These are phyloP conservation scores for Vanrija pseudolonga DNA, from an alignment of 1,284 basidiomycete species.

Conservation along the genomic window DNA sequence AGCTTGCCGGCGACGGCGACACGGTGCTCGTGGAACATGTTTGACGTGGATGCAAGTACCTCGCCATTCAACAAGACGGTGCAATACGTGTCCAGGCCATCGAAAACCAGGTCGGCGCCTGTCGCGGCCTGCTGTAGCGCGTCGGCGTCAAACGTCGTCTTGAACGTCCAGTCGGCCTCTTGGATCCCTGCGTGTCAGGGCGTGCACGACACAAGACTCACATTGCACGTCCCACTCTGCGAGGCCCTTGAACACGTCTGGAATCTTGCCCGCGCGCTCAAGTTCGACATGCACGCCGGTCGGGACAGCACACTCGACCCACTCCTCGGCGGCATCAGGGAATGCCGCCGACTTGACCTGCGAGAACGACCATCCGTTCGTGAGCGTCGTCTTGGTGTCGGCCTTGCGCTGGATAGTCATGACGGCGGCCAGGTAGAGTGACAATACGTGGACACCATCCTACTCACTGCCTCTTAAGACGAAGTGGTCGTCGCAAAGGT, in stretches of 20 bases:
- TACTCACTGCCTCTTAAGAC: too few species aligned
- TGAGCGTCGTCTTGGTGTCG: too few species aligned
- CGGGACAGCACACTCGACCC: slow-evolving; percentile 53
- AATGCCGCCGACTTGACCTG: too few species aligned
- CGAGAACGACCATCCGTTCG: too few species aligned
- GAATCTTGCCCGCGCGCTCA: slow-evolving; percentile 63
- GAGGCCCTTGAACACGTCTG: slow-evolving; percentile 70
- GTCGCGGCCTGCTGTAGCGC: slow-evolving; percentile 51
- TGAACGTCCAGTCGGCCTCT: slow-evolving; percentile 81
- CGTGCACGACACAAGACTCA: slow-evolving; percentile 34
- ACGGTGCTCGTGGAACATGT: slow-evolving; percentile 73
- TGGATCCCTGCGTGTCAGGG: slow-evolving; percentile 64
- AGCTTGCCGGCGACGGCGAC: slow-evolving; percentile 57
- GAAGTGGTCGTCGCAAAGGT: too few species aligned
- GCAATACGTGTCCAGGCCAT: slow-evolving; percentile 83
- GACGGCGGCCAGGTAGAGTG: too few species aligned
- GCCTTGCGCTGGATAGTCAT: too few species aligned
- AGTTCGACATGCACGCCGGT: slow-evolving; percentile 83
- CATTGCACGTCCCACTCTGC: slow-evolving; percentile 88
- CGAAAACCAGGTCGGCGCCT: slow-evolving; percentile 68
- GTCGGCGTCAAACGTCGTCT: slow-evolving; percentile 60
- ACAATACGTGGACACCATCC: too few species aligned
- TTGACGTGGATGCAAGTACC: slow-evolving; percentile 60
- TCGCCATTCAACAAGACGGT: slow-evolving; percentile 66
- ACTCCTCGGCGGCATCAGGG: slow-evolving; percentile 23